Evolutionary conservation across 352 stramenopile genomes (phyloP).

Genomic region (Pythium rishiriense): DNA sequence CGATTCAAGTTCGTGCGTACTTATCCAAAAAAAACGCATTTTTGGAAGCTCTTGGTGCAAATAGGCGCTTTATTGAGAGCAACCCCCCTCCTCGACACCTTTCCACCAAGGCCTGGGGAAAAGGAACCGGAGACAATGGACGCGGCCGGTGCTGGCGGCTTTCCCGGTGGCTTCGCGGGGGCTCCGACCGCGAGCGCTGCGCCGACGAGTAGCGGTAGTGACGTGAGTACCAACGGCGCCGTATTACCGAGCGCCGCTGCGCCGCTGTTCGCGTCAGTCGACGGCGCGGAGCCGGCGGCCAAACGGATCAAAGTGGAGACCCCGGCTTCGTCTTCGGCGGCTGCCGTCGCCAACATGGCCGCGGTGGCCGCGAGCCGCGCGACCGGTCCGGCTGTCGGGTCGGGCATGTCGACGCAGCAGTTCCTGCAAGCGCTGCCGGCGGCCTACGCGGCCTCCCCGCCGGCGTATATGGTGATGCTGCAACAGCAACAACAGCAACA

Average conservation of each 20-base stretch:
- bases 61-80: constrained; percentile 14
- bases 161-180: constrained; percentile 17
- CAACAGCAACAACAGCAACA: constrained; percentile 27
- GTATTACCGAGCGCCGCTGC: background rate
- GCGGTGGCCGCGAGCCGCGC: constrained; percentile 31
- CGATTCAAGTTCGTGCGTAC: constrained; percentile 11
- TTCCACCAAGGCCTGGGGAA: background rate
- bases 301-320: constrained; percentile 43
- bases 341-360: constrained; percentile 20
- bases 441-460: constrained; percentile 23
- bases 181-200: background rate
- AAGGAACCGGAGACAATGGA: background rate
- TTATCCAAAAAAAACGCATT: background rate
- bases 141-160: constrained; percentile 5
- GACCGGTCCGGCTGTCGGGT: background rate
- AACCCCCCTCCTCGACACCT: constrained; percentile 1
- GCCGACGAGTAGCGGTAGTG: constrained; percentile 24
- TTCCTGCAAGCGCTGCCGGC: constrained; percentile 40
- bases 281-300: constrained; percentile 9
- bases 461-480: constrained; percentile 33
- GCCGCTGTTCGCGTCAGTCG: background rate
- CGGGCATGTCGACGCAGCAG: constrained; percentile 32
- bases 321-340: background rate
- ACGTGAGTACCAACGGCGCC: constrained; percentile 23
- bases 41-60: no score